phyloP scores from a whole-genome alignment of 2,329 filamentous ascomycete species.

The Boeremia lycopersici region DNA sequence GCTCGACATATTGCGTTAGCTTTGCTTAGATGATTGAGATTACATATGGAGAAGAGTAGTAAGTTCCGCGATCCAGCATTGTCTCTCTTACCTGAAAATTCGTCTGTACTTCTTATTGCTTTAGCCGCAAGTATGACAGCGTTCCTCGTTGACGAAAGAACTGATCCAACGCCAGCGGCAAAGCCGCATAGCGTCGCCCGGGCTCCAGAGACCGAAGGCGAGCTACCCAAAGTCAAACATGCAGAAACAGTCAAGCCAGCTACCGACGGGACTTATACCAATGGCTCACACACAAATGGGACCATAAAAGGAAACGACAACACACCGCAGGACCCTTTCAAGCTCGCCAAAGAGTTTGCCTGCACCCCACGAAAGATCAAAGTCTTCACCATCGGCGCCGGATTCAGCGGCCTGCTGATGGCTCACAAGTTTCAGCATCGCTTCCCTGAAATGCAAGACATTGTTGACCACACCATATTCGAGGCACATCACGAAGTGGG shows the following conservation, averaged over 20 bases:
- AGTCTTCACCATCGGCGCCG: slow-evolving; percentile 38
- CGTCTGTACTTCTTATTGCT: background rate
- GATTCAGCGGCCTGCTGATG: slow-evolving; percentile 44
- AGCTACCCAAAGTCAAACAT: slow-evolving; percentile 19
- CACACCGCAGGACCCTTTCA: slow-evolving; percentile 22
- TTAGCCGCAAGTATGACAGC: slow-evolving; percentile 17
- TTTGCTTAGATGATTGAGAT: background rate
- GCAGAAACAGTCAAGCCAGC: slow-evolving; percentile 10
- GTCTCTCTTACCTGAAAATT: background rate
- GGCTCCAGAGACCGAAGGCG: slow-evolving; percentile 12
- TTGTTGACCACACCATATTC: slow-evolving; percentile 25
- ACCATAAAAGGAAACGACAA: background rate
- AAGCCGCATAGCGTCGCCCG: background rate
- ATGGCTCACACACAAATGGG: slow-evolving; percentile 2
- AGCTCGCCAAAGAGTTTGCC: slow-evolving; percentile 24
- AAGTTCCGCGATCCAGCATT: background rate
- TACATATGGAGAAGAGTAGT: background rate
- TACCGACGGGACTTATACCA: slow-evolving; percentile 10
- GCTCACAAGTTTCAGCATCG: slow-evolving; percentile 43
- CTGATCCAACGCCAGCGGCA: slow-evolving; percentile 2
- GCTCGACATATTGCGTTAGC: background rate
- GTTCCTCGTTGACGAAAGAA: slow-evolving; percentile 14
- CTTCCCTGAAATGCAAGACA: slow-evolving; percentile 35
- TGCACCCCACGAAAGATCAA: slow-evolving; percentile 27
- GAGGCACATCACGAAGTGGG: slow-evolving; percentile 45